Conservation (phyloP, 768 basidiomycete species). For the Phaffia tasmanica region DNA sequence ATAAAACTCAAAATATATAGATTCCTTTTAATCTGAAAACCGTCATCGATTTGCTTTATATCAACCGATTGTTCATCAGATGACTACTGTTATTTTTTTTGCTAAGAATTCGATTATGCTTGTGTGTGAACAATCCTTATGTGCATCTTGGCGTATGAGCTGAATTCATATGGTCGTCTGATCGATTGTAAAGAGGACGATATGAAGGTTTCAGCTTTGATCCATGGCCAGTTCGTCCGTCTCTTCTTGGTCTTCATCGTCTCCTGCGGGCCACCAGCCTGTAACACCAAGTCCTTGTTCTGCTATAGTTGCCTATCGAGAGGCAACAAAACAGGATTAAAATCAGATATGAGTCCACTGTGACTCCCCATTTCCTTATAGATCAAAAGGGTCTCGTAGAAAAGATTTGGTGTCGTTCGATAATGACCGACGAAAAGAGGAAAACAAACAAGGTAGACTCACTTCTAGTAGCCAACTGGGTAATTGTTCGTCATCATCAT, state of each 20-base stretch:
- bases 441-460: slow-evolving; percentile 20
- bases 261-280: slow-evolving; percentile 38
- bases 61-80: too few relatives aligned
- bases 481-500: slow-evolving; percentile 34
- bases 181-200: too few relatives aligned
- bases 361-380: not conserved
- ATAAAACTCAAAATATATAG: too few relatives aligned
- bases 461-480: slow-evolving; percentile 38
- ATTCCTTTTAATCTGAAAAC: too few relatives aligned
- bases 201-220: too few relatives aligned
- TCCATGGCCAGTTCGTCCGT: slow-evolving; percentile 25
- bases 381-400: not conserved
- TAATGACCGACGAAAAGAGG: too few relatives aligned
- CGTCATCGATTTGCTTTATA: too few relatives aligned
- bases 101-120: too few relatives aligned
- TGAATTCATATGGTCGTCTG: too few relatives aligned
- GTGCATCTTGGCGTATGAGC: too few relatives aligned
- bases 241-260: slow-evolving; percentile 30
- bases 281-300: slow-evolving; percentile 39
- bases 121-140: too few relatives aligned
- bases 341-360: not conserved
- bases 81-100: too few relatives aligned
- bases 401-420: not conserved
- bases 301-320: slow-evolving; percentile 37
- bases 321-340: not conserved